Evolutionary conservation across 2,329 filamentous ascomycete genomes (phyloP).

Genomic region (Truncatella angustata): DNA sequence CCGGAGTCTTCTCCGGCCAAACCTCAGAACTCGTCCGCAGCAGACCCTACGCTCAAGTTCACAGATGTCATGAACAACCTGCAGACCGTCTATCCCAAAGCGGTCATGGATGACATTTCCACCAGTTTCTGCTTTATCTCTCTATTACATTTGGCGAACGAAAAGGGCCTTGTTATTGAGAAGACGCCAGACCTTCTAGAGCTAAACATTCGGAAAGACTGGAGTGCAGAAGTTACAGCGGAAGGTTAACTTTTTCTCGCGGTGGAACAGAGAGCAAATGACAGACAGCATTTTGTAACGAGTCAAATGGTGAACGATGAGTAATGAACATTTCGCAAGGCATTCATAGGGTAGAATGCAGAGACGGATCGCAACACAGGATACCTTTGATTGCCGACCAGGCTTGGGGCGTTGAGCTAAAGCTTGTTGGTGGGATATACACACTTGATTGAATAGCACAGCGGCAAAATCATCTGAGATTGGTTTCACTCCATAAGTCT

Average conservation of each 20-base stretch:
- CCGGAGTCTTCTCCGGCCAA: conserved; percentile 23
- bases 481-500: no score
- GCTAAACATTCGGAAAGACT: conserved; percentile 61
- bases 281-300: not conserved
- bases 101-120: conserved; percentile 89
- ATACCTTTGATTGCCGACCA: not conserved
- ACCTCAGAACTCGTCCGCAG: conserved; percentile 20
- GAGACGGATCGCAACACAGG: not conserved
- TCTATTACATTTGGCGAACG: conserved; percentile 85
- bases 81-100: conserved; percentile 80
- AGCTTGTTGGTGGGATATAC: no score
- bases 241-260: conserved; percentile 11
- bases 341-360: not conserved
- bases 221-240: conserved; percentile 54
- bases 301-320: not conserved
- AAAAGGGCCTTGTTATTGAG: conserved; percentile 80
- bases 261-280: not conserved
- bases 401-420: not conserved
- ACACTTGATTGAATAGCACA: no score
- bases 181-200: conserved; percentile 58
- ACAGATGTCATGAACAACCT: conserved; percentile 89
- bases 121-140: conserved; percentile 94
- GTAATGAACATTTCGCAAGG: not conserved
- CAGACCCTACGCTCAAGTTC: conserved; percentile 69
- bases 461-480: no score